Evolutionary conservation across 208 protist species (phyloP).

Genomic region (Tetramitus jugosus): DNA sequence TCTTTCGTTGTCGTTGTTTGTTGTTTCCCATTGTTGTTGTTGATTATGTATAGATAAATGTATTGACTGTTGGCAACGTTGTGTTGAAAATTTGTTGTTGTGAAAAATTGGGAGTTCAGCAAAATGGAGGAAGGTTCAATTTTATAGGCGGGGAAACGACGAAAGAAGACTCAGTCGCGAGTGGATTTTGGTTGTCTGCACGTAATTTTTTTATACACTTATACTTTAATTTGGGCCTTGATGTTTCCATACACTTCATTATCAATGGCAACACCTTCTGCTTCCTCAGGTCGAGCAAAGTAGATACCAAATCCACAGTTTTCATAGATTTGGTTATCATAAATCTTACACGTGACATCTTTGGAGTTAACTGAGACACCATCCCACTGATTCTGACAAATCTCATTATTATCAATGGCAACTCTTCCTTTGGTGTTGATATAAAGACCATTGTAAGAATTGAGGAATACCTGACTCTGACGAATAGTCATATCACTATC

Average conservation of each 20-base stretch:
- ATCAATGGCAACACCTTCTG: not conserved
- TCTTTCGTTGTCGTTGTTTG: no score
- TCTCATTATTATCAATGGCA: not conserved
- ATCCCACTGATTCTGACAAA: not conserved
- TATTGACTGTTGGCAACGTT: no score
- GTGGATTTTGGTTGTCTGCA: no score
- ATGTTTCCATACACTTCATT: constrained; percentile 8
- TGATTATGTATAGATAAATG: no score
- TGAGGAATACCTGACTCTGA: not conserved
- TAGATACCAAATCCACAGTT: constrained; percentile 20
- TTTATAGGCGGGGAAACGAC: no score
- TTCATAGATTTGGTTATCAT: not conserved
- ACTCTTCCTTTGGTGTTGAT: not conserved
- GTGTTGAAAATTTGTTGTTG: no score
- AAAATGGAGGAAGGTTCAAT: no score
- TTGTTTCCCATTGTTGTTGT: no score
- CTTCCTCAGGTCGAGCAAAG: not conserved
- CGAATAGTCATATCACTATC: not conserved
- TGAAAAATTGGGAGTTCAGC: no score
- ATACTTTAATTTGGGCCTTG: not conserved
- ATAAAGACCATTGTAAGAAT: constrained; percentile 1
- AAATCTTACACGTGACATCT: not conserved
- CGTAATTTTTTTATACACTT: no score
- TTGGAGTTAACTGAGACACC: not conserved
- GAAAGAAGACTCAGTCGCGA: no score